A percentile compares a stretch with the other conserved stretches of the same genome.
These are phyloP conservation scores for Magnolia sinica DNA, from an alignment of 164 flowering plant species.

Conservation along the genomic window DNA sequence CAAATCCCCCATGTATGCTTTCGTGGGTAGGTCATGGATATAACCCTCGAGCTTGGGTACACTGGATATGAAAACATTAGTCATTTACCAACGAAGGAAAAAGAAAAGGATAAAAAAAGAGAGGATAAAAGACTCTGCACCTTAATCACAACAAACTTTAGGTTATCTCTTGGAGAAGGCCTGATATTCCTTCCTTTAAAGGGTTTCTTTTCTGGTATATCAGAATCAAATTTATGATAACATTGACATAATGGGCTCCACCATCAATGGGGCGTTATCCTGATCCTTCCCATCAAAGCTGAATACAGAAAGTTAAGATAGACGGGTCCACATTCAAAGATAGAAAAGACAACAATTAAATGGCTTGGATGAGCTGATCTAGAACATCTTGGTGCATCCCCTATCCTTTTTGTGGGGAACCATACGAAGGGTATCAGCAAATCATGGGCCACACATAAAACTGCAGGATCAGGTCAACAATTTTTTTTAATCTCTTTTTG, in stretches of 20 bases:
- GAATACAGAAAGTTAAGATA: too few species aligned
- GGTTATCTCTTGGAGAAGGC: conserved; percentile 33
- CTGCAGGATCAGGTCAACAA: too few species aligned
- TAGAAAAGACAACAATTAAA: too few species aligned
- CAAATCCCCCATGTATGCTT: conserved; percentile 65
- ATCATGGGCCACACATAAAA: too few species aligned
- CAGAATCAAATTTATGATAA: conserved; percentile 48
- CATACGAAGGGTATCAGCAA: too few species aligned
- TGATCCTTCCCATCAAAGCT: too few species aligned
- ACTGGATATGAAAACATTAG: conserved; percentile 33
- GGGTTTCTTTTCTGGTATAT: conserved; percentile 40
- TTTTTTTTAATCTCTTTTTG: not conserved
- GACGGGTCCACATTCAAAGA: too few species aligned
- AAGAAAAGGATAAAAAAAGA: not conserved
- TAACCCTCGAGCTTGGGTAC: conserved; percentile 79
- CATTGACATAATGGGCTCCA: conserved; percentile 9
- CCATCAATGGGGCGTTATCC: too few species aligned
- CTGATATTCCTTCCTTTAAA: conserved; percentile 48
- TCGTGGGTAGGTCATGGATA: conserved; percentile 54
- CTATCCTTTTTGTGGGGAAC: too few species aligned
- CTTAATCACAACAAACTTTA: conserved; percentile 81
- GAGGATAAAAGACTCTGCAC: conserved; percentile 28
- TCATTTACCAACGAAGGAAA: not conserved
- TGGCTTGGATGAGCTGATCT: too few species aligned
- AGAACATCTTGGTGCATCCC: too few species aligned